Percentiles rank a stretch among this genome's conserved stretches.
These are phyloP conservation scores for Corylus avellana DNA, from an alignment of 306 rosid genomes.

Conservation along the genomic window DNA sequence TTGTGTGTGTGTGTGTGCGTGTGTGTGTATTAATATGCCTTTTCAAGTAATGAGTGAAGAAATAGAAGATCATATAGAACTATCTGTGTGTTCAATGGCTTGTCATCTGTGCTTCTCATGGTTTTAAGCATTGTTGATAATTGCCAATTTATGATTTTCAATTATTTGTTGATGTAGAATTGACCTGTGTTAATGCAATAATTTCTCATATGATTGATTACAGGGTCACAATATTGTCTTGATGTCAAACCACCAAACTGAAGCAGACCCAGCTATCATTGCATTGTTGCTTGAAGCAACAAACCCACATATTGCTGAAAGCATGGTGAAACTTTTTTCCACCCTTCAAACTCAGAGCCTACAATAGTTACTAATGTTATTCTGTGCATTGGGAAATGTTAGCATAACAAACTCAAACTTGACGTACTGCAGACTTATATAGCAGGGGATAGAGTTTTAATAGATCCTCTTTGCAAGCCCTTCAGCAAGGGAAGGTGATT, in stretches of 20 bases:
- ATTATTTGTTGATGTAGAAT: background rate
- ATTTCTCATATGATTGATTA: slow-evolving; percentile 33
- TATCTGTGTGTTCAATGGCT: background rate
- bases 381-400: slow-evolving; percentile 26
- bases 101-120: slow-evolving; percentile 24
- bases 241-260: slow-evolving; percentile 97
- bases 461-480: slow-evolving; percentile 94
- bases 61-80: slow-evolving; percentile 4
- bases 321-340: slow-evolving; percentile 52
- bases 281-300: slow-evolving; percentile 80
- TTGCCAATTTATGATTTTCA: slow-evolving; percentile 1
- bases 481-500: slow-evolving; percentile 96
- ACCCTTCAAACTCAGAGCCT: slow-evolving; percentile 5
- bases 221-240: slow-evolving; percentile 96
- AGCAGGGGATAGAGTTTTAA: slow-evolving; percentile 96
- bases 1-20: no score
- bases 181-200: slow-evolving; percentile 28
- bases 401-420: slow-evolving; percentile 38
- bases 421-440: slow-evolving; percentile 65
- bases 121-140: slow-evolving; percentile 22
- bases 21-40: slow-evolving; percentile 15
- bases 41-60: slow-evolving; percentile 17
- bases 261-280: slow-evolving; percentile 98
- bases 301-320: slow-evolving; percentile 72
- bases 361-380: background rate